phyloP scores from a whole-genome alignment of 2,329 filamentous ascomycete genomes.

The Alternaria burnsii region DNA sequence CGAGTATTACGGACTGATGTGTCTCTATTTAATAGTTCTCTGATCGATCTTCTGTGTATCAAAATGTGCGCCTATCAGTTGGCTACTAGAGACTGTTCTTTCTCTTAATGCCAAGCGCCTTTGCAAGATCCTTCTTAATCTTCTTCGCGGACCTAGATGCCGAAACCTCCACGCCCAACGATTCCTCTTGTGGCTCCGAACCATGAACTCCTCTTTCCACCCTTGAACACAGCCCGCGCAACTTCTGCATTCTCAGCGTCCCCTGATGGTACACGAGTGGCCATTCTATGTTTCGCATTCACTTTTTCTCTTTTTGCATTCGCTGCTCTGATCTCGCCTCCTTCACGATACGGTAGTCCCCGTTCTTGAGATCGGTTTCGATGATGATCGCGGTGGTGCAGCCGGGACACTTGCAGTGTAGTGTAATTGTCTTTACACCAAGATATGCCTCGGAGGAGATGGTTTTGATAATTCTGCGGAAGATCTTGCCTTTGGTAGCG shows the following conservation, averaged over 20 bases:
- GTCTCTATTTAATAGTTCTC: too few relatives aligned
- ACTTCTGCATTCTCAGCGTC: background rate
- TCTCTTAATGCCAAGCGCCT: background rate
- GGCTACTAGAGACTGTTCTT: background rate
- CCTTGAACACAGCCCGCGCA: background rate
- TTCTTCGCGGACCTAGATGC: background rate
- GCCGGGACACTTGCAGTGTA: background rate
- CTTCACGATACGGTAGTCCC: rapidly evolving
- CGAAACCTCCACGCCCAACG: background rate
- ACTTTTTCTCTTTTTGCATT: background rate
- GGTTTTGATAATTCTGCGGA: background rate
- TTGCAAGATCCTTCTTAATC: background rate
- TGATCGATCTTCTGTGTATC: too few relatives aligned
- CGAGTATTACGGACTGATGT: too few relatives aligned
- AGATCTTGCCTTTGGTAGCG: background rate
- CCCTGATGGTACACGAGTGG: rapidly evolving
- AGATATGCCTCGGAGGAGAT: rapidly evolving
- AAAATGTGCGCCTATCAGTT: too few relatives aligned
- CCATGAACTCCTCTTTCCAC: background rate
- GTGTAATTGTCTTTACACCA: rapidly evolving
- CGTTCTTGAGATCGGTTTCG: background rate
- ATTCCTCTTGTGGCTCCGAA: background rate
- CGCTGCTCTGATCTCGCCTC: background rate
- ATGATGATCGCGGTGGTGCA: background rate
- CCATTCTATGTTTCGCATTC: rapidly evolving